Percentiles rank a stretch among this genome's conserved stretches.
Evolutionary conservation across 768 basidiomycete species (phyloP).

Genomic region (Sarcomyxa edulis): DNA sequence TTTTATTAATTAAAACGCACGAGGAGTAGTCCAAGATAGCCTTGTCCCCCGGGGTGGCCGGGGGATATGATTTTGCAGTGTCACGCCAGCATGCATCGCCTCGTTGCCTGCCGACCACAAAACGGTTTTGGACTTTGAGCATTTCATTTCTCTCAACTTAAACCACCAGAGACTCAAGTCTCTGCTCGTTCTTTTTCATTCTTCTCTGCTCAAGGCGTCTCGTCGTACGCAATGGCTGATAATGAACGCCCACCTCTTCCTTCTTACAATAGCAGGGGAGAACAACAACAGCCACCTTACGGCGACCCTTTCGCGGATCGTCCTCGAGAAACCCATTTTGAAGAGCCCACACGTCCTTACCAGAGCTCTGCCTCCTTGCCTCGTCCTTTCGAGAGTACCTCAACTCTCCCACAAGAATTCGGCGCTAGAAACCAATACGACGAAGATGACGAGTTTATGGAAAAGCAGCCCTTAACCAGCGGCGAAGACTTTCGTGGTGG

Average conservation of each 20-base stretch:
- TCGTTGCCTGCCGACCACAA: no score
- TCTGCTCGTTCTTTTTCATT: no score
- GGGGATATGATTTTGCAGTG: no score
- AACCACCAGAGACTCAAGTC: no score
- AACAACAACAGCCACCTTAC: conserved; percentile 36
- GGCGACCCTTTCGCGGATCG: conserved; percentile 74
- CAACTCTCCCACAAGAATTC: conserved; percentile 50
- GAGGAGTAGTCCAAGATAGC: no score
- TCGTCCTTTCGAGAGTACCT: conserved; percentile 53
- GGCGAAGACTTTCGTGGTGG: conserved; percentile 44
- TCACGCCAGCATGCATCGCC: no score
- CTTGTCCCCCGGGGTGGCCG: no score
- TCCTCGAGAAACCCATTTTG: conserved; percentile 55
- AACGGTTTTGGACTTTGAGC: no score
- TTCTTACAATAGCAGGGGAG: conserved; percentile 22
- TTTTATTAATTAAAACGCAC: no score
- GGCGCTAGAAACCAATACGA: conserved; percentile 36
- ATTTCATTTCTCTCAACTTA: no score
- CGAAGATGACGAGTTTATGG: conserved; percentile 69
- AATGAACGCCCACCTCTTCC: conserved; percentile 29
- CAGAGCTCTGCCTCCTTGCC: conserved; percentile 29
- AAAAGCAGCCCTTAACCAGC: conserved; percentile 71
- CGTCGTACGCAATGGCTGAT: conserved; percentile 34
- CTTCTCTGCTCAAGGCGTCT: no score
- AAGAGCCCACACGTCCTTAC: conserved; percentile 46